A percentile compares a stretch with the other conserved stretches of the same genome.
Evolutionary conservation across 108 stramenopile genomes (phyloP).

Genomic region (Schizochytrium sp.): DNA sequence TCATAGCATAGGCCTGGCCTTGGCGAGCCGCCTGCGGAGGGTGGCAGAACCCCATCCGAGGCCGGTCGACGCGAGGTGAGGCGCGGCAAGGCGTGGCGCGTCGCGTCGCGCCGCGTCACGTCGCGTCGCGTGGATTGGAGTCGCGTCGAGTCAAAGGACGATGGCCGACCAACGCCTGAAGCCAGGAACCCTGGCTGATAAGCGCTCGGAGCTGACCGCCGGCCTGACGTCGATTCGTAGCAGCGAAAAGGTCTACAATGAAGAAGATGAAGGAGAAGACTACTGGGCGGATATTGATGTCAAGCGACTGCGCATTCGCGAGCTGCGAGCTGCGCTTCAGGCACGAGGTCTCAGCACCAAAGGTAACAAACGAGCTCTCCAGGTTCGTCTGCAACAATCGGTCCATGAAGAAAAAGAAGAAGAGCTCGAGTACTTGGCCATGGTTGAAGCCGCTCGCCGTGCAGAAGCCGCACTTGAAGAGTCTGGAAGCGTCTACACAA

Average conservation of each 20-base stretch:
- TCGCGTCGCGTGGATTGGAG: too few relatives aligned
- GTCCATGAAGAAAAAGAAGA: conserved; percentile 51
- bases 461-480: conserved; percentile 57
- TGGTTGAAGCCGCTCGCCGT: conserved; percentile 52
- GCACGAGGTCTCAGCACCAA: conserved; percentile 49
- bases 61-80: too few relatives aligned
- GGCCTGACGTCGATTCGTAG: neutral
- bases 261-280: neutral
- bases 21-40: too few relatives aligned
- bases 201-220: neutral
- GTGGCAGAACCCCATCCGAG: too few relatives aligned
- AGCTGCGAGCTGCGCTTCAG: conserved; percentile 42
- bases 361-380: conserved; percentile 51
- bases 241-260: neutral
- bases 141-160: neutral
- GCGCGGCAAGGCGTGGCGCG: too few relatives aligned
- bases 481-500: conserved; percentile 55
- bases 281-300: conserved; percentile 30
- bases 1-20: too few relatives aligned
- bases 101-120: too few relatives aligned
- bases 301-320: conserved; percentile 33
- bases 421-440: conserved; percentile 45
- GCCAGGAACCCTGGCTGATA: neutral
- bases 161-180: neutral
- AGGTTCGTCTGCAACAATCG: conserved; percentile 42